phyloP scores from a whole-genome alignment of 1,284 basidiomycete genomes.

The Leccinum subfulvum region DNA sequence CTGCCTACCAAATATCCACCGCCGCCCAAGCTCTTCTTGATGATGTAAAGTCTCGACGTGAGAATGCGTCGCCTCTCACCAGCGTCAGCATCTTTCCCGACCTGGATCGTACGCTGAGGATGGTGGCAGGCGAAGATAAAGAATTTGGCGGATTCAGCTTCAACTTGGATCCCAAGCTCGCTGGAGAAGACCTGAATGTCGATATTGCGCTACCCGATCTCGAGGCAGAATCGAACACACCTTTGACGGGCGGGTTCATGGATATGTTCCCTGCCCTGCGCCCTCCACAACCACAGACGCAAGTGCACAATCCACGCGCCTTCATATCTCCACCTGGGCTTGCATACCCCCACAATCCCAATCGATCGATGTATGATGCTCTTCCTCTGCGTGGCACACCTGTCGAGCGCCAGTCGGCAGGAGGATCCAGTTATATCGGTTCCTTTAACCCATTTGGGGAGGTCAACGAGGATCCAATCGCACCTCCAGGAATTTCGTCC shows the following conservation, averaged over 20 bases:
- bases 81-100: constrained; percentile 84
- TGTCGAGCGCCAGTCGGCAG: constrained; percentile 46
- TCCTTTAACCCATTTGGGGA: constrained; percentile 80
- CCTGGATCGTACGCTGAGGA: constrained; percentile 76
- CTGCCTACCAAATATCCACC: constrained; percentile 83
- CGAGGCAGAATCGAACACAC: constrained; percentile 49
- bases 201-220: constrained; percentile 50
- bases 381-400: constrained; percentile 38
- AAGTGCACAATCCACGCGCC: constrained; percentile 34
- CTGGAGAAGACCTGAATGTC: constrained; percentile 45
- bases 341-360: constrained; percentile 44
- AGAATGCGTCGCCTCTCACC: constrained; percentile 47
- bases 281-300: constrained; percentile 27
- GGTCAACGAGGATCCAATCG: constrained; percentile 42
- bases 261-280: constrained; percentile 66
- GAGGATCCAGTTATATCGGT: constrained; percentile 59
- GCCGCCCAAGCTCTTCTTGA: constrained; percentile 83
- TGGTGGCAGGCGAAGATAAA: constrained; percentile 57
- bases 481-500: constrained; percentile 19
- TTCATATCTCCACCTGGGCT: constrained; percentile 53
- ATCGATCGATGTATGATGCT: constrained; percentile 55
- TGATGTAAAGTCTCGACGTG: constrained; percentile 76
- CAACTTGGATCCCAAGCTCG: constrained; percentile 75
- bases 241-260: constrained; percentile 61
- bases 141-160: constrained; percentile 73